phyloP scores from a whole-genome alignment of 805 yeast genomes.

The Zygosaccharomyces bisporus region DNA sequence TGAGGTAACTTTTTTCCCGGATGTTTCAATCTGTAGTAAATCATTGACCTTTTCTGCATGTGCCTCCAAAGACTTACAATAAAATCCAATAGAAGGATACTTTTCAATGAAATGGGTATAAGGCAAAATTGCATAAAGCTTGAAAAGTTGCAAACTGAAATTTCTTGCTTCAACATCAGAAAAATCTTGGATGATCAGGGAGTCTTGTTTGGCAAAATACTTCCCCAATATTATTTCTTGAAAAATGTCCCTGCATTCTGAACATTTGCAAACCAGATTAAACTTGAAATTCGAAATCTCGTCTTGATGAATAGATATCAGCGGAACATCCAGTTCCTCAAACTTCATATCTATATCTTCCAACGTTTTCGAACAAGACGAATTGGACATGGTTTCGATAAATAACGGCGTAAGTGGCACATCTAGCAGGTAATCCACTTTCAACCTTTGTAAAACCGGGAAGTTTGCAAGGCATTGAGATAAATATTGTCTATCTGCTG shows the following conservation, averaged over 20 bases:
- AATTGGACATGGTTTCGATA: conserved; percentile 23
- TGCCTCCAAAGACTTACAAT: conserved; percentile 29
- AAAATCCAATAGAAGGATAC: conserved; percentile 38
- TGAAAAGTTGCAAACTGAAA: conserved; percentile 32
- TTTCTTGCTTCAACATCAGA: conserved; percentile 29
- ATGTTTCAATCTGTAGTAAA: conserved; percentile 17
- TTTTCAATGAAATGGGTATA: conserved; percentile 37
- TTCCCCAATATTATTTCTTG: conserved; percentile 29
- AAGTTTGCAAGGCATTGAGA: conserved; percentile 28
- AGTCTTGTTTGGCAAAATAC: conserved; percentile 29
- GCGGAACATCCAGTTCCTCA: conserved; percentile 21
- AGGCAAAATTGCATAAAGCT: conserved; percentile 35
- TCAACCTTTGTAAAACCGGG: conserved; percentile 28
- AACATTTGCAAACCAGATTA: conserved; percentile 27
- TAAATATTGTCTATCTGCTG: conserved; percentile 24
- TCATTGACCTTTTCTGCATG: conserved; percentile 30
- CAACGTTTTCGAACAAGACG: conserved; percentile 26
- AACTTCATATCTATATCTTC: conserved; percentile 36
- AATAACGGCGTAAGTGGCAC: conserved; percentile 21
- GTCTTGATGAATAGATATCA: conserved; percentile 24
- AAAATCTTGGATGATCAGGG: conserved; percentile 22
- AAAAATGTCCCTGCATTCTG: conserved; percentile 27
- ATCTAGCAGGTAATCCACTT: conserved; percentile 36
- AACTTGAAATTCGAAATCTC: conserved; percentile 22
- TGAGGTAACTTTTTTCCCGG: conserved; percentile 12